A percentile compares a stretch with the other conserved stretches of the same genome.
Evolutionary conservation across 2,329 filamentous ascomycete species (phyloP).

Genomic region (Tothia fuscella): DNA sequence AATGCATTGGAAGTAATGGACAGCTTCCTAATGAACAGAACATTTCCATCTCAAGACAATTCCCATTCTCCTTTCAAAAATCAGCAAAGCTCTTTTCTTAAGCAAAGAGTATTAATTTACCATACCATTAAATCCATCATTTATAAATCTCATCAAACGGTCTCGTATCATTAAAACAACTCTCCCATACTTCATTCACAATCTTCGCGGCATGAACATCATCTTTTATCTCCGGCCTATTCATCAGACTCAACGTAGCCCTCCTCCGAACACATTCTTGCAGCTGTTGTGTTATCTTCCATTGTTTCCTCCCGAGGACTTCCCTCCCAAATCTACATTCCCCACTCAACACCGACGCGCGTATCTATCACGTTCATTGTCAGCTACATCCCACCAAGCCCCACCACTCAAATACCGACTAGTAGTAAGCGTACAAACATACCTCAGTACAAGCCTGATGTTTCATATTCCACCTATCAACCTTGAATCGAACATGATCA

Average conservation of each 20-base stretch:
- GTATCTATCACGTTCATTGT: constrained; percentile 58
- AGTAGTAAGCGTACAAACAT: too few species aligned
- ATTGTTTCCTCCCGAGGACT: constrained; percentile 73
- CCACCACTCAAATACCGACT: constrained; percentile 39
- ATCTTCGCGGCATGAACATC: constrained; percentile 76
- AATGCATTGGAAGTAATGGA: too few species aligned
- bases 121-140: too few species aligned
- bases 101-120: too few species aligned
- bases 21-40: too few species aligned
- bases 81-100: too few species aligned
- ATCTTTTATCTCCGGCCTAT: constrained; percentile 66
- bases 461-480: constrained; percentile 69
- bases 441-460: constrained; percentile 94
- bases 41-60: too few species aligned
- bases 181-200: constrained; percentile 98
- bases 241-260: constrained; percentile 46
- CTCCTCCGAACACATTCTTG: constrained; percentile 80
- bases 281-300: constrained; percentile 61
- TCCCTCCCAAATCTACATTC: constrained; percentile 88
- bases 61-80: too few species aligned
- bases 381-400: not conserved
- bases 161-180: constrained; percentile 84
- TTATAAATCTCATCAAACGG: constrained; percentile 96
- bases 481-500: constrained; percentile 84
- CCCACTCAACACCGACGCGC: constrained; percentile 82